A percentile compares a stretch with the other conserved stretches of the same genome.
phyloP scores from a whole-genome alignment of 441 rosid genomes.

The Viola pubescens region DNA sequence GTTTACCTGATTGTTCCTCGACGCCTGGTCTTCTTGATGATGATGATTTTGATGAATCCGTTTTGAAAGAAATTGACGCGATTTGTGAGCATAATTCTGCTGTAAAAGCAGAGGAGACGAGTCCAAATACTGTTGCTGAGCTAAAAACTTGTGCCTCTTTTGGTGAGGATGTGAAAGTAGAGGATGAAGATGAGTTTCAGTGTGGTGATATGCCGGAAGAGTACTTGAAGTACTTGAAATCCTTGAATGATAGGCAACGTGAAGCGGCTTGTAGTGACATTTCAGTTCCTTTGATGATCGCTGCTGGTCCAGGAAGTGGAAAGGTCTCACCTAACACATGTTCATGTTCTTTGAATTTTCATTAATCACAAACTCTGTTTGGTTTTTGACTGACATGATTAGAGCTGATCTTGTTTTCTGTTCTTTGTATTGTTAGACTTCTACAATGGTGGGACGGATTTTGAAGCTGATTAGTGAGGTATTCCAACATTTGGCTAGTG shows the following conservation, averaged over 20 bases:
- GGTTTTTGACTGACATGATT: too few species aligned
- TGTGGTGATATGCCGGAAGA: conserved; percentile 47
- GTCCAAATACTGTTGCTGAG: conserved; percentile 22
- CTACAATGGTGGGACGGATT: conserved; percentile 96
- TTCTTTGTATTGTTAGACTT: conserved; percentile 49
- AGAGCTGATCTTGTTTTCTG: conserved; percentile 3
- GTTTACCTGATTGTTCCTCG: conserved; percentile 25
- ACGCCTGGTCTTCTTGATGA: conserved; percentile 54
- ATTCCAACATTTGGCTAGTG: conserved; percentile 16
- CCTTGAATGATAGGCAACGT: conserved; percentile 72
- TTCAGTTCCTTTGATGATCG: conserved; percentile 77
- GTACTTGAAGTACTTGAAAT: conserved; percentile 50
- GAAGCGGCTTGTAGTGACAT: conserved; percentile 82
- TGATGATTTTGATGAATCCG: conserved; percentile 61
- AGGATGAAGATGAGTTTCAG: conserved; percentile 22
- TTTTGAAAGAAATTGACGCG: conserved; percentile 63
- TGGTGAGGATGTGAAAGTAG: conserved; percentile 18
- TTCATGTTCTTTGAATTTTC: background rate
- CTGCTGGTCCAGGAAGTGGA: conserved; percentile 98
- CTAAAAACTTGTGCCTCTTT: conserved; percentile 14
- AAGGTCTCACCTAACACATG: conserved; percentile 36
- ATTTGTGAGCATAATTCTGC: conserved; percentile 48
- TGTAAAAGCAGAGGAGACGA: conserved; percentile 25
- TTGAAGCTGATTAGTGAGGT: conserved; percentile 71
- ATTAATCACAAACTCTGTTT: too few species aligned